Base-by-base conservation (phyloP, 805 yeast species). In the Hyphopichia homilentoma region DNA sequence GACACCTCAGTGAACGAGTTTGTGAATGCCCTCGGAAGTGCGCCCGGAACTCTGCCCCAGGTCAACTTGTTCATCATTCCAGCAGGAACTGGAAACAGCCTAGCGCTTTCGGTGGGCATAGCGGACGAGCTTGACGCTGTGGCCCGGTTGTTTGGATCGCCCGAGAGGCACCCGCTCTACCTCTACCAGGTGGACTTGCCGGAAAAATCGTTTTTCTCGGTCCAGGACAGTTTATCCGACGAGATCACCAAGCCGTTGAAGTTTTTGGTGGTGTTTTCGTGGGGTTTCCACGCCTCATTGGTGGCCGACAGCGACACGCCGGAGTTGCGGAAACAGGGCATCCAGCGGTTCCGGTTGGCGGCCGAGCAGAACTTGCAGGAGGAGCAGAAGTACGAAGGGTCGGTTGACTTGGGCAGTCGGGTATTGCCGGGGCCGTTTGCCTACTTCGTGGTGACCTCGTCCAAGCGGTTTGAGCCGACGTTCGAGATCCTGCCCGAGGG, bases 231-330 rank as follows among this genome's bases (percentile, higher is more conserved):
- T 6, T 39, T 38, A 20, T 35, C 29, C 1, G 27, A 24, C 5
- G 36, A 35, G 6, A 31, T 50, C 4, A 31, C 35, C 1, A 29
- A 32, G 12, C 54, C 59, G 6, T 39, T 57, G n/a, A 45, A 49
- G 32, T 65, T 79, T 48, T 38, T 73, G 12, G 85, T 85, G 2
- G 94, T 88, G 7, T 67, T 77, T 0, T 84, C 95, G 0, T 79
- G 95, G 85, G 94, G 82, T 0, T 75, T 87, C 41, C 97, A 89
- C 57, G 87, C 96, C 2, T 75, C 88, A 3, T 57, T 89, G 30
- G 88, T 89, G 2, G 89, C 89, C 19, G 82, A 82, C 35, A 77
- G 89, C 32, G 90, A 86, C 42, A 67, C 79, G 0, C 78, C 81
- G 0, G 82, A 81, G 43, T 59, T 82, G 52, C 65, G 88, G 18